Conservation (phyloP, 306 rosid genomes). For the Rubus idaeus region DNA sequence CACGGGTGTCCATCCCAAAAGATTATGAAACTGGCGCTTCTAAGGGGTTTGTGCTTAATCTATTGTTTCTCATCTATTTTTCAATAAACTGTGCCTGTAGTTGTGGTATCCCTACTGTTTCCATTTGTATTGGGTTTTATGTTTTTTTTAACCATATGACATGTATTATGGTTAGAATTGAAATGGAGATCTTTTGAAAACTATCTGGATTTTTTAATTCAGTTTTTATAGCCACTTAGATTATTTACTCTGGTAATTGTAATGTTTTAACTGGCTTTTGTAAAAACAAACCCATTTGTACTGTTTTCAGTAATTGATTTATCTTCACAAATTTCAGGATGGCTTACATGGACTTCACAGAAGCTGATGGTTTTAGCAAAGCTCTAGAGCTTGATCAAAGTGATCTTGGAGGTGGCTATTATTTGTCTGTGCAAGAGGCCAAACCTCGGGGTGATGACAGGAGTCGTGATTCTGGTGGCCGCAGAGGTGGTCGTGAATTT, state of each 20-base stretch:
- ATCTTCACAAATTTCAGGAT: conserved; percentile 34
- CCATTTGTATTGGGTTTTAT: neutral
- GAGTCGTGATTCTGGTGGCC: neutral
- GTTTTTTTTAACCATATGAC: neutral
- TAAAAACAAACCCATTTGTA: no score
- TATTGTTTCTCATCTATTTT: neutral
- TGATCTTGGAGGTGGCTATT: conserved; percentile 41
- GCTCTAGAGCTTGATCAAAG: conserved; percentile 60
- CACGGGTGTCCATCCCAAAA: conserved; percentile 68
- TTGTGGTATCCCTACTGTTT: neutral
- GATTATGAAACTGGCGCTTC: conserved; percentile 55
- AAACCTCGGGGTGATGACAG: conserved; percentile 50
- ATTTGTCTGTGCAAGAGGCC: conserved; percentile 70
- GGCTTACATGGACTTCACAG: conserved; percentile 78
- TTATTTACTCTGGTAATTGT: no score
- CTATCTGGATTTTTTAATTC: no score
- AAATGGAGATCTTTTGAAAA: no score
- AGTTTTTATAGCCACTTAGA: no score
- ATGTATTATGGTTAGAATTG: no score
- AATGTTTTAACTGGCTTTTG: no score
- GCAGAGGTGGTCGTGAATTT: conserved; percentile 32
- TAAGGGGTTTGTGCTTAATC: conserved; percentile 55
- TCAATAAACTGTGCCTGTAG: no score
- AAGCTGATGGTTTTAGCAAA: conserved; percentile 28
- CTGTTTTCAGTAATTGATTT: no score